phyloP scores from a whole-genome alignment of 2,329 filamentous ascomycete genomes.

The Moelleriella libera region DNA sequence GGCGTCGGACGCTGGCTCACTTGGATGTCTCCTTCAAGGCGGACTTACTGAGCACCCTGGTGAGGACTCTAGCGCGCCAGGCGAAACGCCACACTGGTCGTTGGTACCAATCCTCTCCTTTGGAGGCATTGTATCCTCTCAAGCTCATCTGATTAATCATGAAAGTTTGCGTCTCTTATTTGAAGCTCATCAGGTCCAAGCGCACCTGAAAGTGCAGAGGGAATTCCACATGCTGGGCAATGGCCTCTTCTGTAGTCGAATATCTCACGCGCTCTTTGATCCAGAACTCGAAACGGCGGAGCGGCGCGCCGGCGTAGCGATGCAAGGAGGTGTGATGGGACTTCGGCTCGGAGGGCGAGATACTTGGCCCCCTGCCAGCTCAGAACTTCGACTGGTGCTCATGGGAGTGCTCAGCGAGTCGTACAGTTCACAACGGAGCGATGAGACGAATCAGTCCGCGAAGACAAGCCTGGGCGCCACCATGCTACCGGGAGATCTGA shows the following conservation, averaged over 20 bases:
- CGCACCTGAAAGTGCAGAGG: slow-evolving; percentile 61
- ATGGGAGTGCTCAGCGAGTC: slow-evolving; percentile 75
- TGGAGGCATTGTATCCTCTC: slow-evolving; percentile 55
- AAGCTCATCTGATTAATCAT: slow-evolving; percentile 64
- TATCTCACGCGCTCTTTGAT: slow-evolving; percentile 76
- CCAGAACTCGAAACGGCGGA: slow-evolving; percentile 70
- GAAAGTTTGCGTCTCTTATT: slow-evolving; percentile 68
- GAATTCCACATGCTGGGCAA: slow-evolving; percentile 77
- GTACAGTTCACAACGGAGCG: slow-evolving; percentile 27
- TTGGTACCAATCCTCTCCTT: slow-evolving; percentile 59
- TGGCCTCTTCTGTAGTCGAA: slow-evolving; percentile 64
- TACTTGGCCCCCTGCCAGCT: slow-evolving; percentile 87
- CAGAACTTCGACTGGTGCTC: slow-evolving; percentile 76
- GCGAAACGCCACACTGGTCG: slow-evolving; percentile 40
- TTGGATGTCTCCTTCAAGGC: slow-evolving; percentile 25
- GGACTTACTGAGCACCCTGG: slow-evolving; percentile 17
- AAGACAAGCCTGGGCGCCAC: slow-evolving; percentile 16
- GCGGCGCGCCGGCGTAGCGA: slow-evolving; percentile 51
- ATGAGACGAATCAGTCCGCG: slow-evolving; percentile 6
- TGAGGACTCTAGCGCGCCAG: slow-evolving; percentile 7
- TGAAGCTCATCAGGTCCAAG: slow-evolving; percentile 52
- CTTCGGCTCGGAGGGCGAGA: slow-evolving; percentile 68
- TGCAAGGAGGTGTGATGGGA: slow-evolving; percentile 61
- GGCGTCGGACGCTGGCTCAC: slow-evolving; percentile 14
- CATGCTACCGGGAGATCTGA: slow-evolving; percentile 53